Base-by-base conservation (phyloP, 1,139 yeast species). In the Kodamaea arcana region DNA sequence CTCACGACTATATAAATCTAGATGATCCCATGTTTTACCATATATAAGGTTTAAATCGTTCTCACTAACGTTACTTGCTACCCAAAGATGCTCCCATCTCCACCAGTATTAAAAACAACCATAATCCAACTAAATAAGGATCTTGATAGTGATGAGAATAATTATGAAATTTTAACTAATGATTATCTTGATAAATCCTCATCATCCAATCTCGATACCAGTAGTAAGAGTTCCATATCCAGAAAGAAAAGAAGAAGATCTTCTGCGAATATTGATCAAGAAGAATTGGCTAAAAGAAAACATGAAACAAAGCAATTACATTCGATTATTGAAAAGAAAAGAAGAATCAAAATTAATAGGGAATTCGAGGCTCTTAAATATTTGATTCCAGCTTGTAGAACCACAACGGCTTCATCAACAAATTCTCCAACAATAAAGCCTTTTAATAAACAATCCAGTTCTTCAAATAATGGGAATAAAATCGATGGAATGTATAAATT, bases 291-390 rank as follows among this genome's bases (percentile, higher is more conserved):
- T 30, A 69, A 70, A 46, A 60, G 82, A 31, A 70, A 71, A 41
- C 64, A 69, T 39, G 85, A 82, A 44, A 83, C 62, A 56, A 69
- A 68, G 43, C 74, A 69, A 48, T 79, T 86, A 22, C 95, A 85
- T 55, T 79, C 87, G 6, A 80, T 83, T 30, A 85, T 85, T 43
- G 95, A 85, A 53, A 82, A 86, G 49, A 75, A 87, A 47, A 69
- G 95, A 46, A 65, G 95, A 37, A 73, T 81, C 38, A 83, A 83
- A 54, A 83, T 85, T 64, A 85, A 85, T 56, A 67, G 90, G 39
- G 94, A 85, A 55, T 85, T 84, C 53, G 94, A 83, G 51, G 88
- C 92, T 2, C 68, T 85, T 41, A 83, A 85, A 51, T 79, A 73
- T 47, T 61, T 85, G 34, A 80, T 85, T 15, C 95, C 95, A 2